Conservation (phyloP, 1,284 basidiomycete genomes). For the Dichomitus squalens region DNA sequence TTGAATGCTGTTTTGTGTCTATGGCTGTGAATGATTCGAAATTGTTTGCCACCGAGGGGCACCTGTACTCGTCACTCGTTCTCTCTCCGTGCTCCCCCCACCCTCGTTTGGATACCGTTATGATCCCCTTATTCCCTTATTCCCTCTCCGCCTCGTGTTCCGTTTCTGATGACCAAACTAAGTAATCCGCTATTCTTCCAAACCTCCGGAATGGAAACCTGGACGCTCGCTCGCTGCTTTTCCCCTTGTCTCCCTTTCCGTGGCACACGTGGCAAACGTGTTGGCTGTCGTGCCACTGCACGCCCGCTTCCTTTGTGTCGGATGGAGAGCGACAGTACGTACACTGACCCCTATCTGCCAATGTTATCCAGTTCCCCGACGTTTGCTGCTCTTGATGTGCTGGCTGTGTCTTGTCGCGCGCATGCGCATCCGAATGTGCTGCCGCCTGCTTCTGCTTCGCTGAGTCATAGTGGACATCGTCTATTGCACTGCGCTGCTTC, state of each 20-base stretch:
- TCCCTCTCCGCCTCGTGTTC: slow-evolving; percentile 4
- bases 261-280: not conserved
- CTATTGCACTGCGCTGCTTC: not conserved
- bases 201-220: slow-evolving; percentile 12
- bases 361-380: slow-evolving; percentile 10
- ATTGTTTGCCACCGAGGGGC: slow-evolving; percentile 18
- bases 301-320: not conserved
- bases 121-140: slow-evolving; percentile 14
- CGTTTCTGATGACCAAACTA: slow-evolving; percentile 11
- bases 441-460: not conserved
- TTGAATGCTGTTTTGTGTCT: not conserved
- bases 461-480: not conserved
- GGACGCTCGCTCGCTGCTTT: slow-evolving; percentile 1
- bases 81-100: slow-evolving; percentile 15
- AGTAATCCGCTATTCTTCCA: slow-evolving; percentile 20
- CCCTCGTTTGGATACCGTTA: slow-evolving; percentile 31
- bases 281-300: not conserved
- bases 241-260: slow-evolving; percentile 7
- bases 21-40: slow-evolving; percentile 21
- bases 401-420: not conserved
- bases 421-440: not conserved
- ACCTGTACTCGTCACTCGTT: slow-evolving; percentile 25
- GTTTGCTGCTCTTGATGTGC: not conserved
- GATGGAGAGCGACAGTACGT: slow-evolving; percentile 1
- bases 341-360: slow-evolving; percentile 5